These are phyloP conservation scores for Aspergillus versicolor DNA, from an alignment of 2,329 filamentous ascomycete species.

Conservation along the genomic window DNA sequence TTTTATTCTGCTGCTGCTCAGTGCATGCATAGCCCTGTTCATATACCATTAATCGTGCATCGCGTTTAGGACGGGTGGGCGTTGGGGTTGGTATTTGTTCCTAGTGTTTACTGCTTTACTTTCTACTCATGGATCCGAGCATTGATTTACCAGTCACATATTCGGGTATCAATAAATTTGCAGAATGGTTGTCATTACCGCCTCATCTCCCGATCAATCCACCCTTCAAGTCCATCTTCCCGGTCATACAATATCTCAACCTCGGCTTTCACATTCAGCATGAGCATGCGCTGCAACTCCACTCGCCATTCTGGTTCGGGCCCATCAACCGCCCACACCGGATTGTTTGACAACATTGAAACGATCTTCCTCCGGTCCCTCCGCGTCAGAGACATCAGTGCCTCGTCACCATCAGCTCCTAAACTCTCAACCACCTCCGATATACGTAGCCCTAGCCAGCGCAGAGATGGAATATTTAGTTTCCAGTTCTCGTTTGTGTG, in stretches of 20 bases:
- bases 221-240: constrained; percentile 41
- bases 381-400: constrained; percentile 47
- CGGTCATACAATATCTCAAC: constrained; percentile 55
- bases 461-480: constrained; percentile 48
- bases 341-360: constrained; percentile 51
- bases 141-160: neutral
- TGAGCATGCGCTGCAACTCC: constrained; percentile 61
- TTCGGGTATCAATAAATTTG: neutral
- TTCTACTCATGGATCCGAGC: constrained; percentile 1
- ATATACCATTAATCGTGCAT: neutral
- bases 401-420: constrained; percentile 22
- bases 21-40: constrained; percentile 8
- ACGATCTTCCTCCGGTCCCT: constrained; percentile 57
- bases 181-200: neutral
- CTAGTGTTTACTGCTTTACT: constrained; percentile 7
- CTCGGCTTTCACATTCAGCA: constrained; percentile 63
- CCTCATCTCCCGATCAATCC: constrained; percentile 42
- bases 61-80: constrained; percentile 14
- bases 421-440: constrained; percentile 36
- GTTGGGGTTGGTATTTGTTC: constrained; percentile 18
- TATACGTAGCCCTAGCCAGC: constrained; percentile 59
- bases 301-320: constrained; percentile 46
- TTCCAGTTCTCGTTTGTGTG: constrained; percentile 54
- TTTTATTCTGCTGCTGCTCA: constrained; percentile 1
- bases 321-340: constrained; percentile 45